These are phyloP conservation scores for Leccinum disarticulatum DNA, from an alignment of 768 basidiomycete species.

Conservation along the genomic window DNA sequence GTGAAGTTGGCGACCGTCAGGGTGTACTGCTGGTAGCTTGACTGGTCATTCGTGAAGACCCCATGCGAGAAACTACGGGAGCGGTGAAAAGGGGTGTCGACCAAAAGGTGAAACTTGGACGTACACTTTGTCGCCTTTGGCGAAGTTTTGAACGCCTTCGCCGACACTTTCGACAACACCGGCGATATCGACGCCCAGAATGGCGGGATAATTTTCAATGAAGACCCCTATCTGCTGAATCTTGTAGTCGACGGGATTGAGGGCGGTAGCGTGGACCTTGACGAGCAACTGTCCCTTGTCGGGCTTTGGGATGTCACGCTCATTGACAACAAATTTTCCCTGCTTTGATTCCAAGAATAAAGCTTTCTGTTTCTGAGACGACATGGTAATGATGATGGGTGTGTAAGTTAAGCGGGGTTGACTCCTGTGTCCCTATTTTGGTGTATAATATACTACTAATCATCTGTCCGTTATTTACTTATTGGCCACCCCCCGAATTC, in stretches of 20 bases:
- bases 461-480: constrained; percentile 26
- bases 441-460: constrained; percentile 11
- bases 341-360: constrained; percentile 28
- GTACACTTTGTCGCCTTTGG: constrained; percentile 43
- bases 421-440: constrained; percentile 4
- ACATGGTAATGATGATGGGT: constrained; percentile 18
- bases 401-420: constrained; percentile 12
- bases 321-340: constrained; percentile 31
- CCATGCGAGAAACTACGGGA: constrained; percentile 20
- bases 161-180: constrained; percentile 42
- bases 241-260: constrained; percentile 50
- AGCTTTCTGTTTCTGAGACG: constrained; percentile 28
- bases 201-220: constrained; percentile 35
- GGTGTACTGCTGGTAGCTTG: constrained; percentile 43
- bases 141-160: constrained; percentile 33
- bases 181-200: constrained; percentile 37
- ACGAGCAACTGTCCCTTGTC: constrained; percentile 42
- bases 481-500: constrained; percentile 33
- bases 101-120: neutral
- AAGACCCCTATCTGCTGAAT: constrained; percentile 33
- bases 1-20: constrained; percentile 32
- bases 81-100: neutral
- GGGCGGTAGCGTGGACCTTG: constrained; percentile 37
- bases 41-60: constrained; percentile 34
- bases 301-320: constrained; percentile 32